Base-by-base conservation (phyloP, 2,329 filamentous ascomycete species). In the Diaporthe sp. region DNA sequence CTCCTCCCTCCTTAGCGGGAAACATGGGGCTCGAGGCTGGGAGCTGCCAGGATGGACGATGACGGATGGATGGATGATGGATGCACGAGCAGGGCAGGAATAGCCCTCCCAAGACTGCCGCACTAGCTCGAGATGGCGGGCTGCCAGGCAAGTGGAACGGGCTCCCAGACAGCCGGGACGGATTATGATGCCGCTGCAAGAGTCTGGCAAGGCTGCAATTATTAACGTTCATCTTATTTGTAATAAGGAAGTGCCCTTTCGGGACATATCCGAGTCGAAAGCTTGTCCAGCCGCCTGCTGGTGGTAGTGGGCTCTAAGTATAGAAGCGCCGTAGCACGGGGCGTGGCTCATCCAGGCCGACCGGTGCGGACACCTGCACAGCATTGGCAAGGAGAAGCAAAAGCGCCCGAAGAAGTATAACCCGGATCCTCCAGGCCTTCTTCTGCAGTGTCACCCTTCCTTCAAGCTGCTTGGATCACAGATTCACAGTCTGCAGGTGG, bases 1-100 rank as follows among this genome's bases (percentile, higher is more conserved):
- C 47, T 68, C 63, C 63, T 66, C 61, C 61, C 61, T 65, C 61
- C 61, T 53, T 53, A 53, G 63, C 63, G 47, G 63, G 15, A 68
- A 53, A 68, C 15, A 68, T 39, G 63, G 63, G 63, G 63, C 63
- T 51, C 63, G 22, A 27, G 44, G 44, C 63, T 66, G 42, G 30
- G 44, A 51, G 44, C 30, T 53, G n/a, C 44, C 63, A 25, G 63
- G 63, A 51, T 68, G 32, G 30, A 53, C 63, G 47, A 51, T 51
- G 63, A 51, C 44, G 47, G 63, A 39, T 50, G 63, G 42, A 65
- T n/a, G 27, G 42, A 47, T 5, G 42, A 7, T 22, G 42, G 10
- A 25, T n/a, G 56, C 17, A 61, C 12, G 30, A 37, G 61, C 42
- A 50, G 61, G 13, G 13, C 22, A 35, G 30, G 44, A 51, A n/a